Evolutionary conservation across 495 filamentous ascomycete genomes (phyloP).

Genomic region (Hypoxylon perforatum): DNA sequence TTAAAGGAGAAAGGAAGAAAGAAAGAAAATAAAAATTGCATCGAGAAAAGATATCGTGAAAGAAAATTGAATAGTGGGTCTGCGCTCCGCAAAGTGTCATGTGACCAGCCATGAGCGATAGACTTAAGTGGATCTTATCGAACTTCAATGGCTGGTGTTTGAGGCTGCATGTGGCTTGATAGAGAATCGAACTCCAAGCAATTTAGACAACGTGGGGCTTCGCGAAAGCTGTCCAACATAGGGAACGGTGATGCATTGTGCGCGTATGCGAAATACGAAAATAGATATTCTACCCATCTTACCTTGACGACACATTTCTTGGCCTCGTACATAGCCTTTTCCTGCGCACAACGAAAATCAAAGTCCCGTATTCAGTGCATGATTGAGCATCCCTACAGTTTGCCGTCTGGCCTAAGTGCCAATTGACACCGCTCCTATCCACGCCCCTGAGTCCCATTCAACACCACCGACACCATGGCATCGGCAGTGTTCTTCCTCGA

Average conservation of each 20-base stretch:
- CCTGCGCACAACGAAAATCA: slow-evolving; percentile 10
- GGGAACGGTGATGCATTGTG: slow-evolving; percentile 11
- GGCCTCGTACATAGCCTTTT: slow-evolving; percentile 1
- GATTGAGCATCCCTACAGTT: slow-evolving; percentile 26
- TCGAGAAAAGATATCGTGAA: slow-evolving; percentile 27
- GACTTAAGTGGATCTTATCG: background rate
- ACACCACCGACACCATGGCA: slow-evolving; percentile 73
- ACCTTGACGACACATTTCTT: slow-evolving; percentile 16
- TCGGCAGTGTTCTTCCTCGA: slow-evolving; percentile 99
- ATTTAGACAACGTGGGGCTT: slow-evolving; percentile 44
- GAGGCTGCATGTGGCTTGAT: slow-evolving; percentile 38
- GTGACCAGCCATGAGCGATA: slow-evolving; percentile 3
- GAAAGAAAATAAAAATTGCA: background rate
- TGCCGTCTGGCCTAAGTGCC: slow-evolving; percentile 41
- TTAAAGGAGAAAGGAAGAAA: slow-evolving; percentile 63
- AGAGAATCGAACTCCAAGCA: slow-evolving; percentile 10
- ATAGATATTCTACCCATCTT: slow-evolving; percentile 19
- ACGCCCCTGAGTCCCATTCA: slow-evolving; percentile 33
- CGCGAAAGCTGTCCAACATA: slow-evolving; percentile 31
- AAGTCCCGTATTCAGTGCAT: slow-evolving; percentile 26
- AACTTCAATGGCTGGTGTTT: slow-evolving; percentile 4
- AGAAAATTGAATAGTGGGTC: slow-evolving; percentile 40
- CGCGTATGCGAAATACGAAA: slow-evolving; percentile 33
- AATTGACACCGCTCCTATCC: slow-evolving; percentile 34
- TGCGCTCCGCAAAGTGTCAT: slow-evolving; percentile 16